Percentiles rank a stretch among this genome's conserved stretches.
These are phyloP conservation scores for Thelephora terrestris DNA, from an alignment of 1,284 basidiomycete genomes.

Conservation along the genomic window DNA sequence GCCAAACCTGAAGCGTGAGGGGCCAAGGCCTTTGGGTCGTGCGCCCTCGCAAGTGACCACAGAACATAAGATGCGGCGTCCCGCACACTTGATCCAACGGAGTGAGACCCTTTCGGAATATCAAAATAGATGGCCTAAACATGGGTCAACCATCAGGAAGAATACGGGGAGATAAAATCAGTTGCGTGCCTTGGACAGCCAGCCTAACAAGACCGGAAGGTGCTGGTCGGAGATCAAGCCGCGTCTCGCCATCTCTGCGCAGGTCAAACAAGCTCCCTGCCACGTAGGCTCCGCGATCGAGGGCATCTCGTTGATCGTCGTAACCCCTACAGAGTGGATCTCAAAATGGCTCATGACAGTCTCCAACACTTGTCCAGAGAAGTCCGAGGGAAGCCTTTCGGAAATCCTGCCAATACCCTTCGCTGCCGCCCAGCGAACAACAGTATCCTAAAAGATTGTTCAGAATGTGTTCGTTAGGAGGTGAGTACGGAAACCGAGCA, in stretches of 20 bases:
- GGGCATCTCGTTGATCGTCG: slow-evolving; percentile 61
- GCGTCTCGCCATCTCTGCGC: slow-evolving; percentile 86
- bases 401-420: slow-evolving; percentile 88
- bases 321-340: slow-evolving; percentile 51
- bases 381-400: slow-evolving; percentile 67
- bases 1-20: slow-evolving; percentile 63
- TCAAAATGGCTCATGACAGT: slow-evolving; percentile 65
- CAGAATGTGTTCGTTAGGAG: neutral
- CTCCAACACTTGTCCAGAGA: slow-evolving; percentile 73
- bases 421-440: slow-evolving; percentile 91
- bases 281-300: slow-evolving; percentile 78
- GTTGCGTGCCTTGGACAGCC: slow-evolving; percentile 63
- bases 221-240: slow-evolving; percentile 54
- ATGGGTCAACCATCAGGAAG: slow-evolving; percentile 7
- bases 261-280: slow-evolving; percentile 91
- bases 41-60: slow-evolving; percentile 87
- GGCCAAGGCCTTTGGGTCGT: slow-evolving; percentile 47
- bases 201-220: slow-evolving; percentile 57
- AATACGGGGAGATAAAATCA: slow-evolving; percentile 8
- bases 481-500: slow-evolving; percentile 21
- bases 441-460: slow-evolving; percentile 61
- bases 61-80: slow-evolving; percentile 93
- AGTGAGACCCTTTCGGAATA: slow-evolving; percentile 83
- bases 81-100: slow-evolving; percentile 88
- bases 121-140: slow-evolving; percentile 85